Percentiles rank a stretch among this genome's conserved stretches.
These are phyloP conservation scores for Colletotrichum costaricense DNA, from an alignment of 2,329 filamentous ascomycete species.

Conservation along the genomic window DNA sequence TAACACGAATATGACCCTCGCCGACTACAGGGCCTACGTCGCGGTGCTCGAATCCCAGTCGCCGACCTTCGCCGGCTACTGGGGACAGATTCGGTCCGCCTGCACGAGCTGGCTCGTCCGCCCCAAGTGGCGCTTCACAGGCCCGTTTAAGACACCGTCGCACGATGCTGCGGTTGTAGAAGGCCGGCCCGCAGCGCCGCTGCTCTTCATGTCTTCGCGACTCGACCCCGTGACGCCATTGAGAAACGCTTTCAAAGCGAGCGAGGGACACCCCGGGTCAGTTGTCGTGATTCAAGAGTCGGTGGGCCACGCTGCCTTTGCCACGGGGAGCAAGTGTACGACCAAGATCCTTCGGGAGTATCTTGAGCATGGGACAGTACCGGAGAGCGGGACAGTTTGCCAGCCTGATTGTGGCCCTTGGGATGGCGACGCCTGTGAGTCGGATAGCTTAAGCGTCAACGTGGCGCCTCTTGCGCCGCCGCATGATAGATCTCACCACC, in stretches of 20 bases:
- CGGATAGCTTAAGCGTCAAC: constrained; percentile 1
- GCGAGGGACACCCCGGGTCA: constrained; percentile 42
- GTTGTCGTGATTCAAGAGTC: constrained; percentile 44
- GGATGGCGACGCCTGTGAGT: constrained; percentile 16
- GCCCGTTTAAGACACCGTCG: constrained; percentile 45
- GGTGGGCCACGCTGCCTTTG: constrained; percentile 42
- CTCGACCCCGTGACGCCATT: constrained; percentile 60
- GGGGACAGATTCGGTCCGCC: constrained; percentile 49
- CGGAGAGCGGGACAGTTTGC: constrained; percentile 39
- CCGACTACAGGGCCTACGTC: constrained; percentile 46
- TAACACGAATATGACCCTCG: constrained; percentile 35
- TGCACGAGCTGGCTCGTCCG: constrained; percentile 53
- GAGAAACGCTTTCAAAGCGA: constrained; percentile 47
- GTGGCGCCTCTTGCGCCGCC: neutral
- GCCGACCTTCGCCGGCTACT: constrained; percentile 44
- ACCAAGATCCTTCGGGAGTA: constrained; percentile 40
- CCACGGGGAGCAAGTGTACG: constrained; percentile 38
- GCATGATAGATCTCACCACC: neutral
- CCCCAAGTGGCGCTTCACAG: constrained; percentile 53
- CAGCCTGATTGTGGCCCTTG: constrained; percentile 38
- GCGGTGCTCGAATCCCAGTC: constrained; percentile 42
- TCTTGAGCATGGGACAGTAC: constrained; percentile 44
- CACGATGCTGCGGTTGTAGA: constrained; percentile 38
- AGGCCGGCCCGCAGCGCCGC: constrained; percentile 51
- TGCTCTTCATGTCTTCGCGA: constrained; percentile 56